phyloP scores from a whole-genome alignment of 2,329 filamentous ascomycete genomes.

The Exophiala sp. region DNA sequence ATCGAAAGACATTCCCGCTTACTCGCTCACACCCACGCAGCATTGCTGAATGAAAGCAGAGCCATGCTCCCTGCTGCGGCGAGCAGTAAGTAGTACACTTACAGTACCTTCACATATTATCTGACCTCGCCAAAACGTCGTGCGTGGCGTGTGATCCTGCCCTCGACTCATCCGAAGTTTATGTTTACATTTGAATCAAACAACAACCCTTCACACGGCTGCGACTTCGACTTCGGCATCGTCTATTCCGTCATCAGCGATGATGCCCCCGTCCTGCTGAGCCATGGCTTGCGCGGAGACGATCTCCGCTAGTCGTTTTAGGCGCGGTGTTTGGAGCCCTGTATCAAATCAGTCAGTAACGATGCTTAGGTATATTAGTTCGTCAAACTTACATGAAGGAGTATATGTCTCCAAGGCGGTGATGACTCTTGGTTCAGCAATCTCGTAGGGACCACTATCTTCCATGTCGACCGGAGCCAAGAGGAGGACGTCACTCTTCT shows the following conservation, averaged over 20 bases:
- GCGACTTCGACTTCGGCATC: constrained; percentile 18
- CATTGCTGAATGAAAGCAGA: too few species aligned
- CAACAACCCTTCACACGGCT: too few species aligned
- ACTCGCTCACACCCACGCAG: too few species aligned
- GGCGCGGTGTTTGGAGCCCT: constrained; percentile 93
- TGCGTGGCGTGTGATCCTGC: too few species aligned
- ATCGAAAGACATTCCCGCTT: background rate
- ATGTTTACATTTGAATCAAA: too few species aligned
- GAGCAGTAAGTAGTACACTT: too few species aligned
- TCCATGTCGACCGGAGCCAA: constrained; percentile 97
- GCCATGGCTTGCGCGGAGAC: constrained; percentile 94
- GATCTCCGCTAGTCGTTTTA: constrained; percentile 97
- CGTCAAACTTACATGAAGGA: constrained; percentile 75
- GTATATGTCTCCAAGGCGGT: constrained; percentile 97
- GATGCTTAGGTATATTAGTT: background rate
- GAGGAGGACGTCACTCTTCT: constrained; percentile 95
- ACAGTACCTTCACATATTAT: too few species aligned
- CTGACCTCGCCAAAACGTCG: too few species aligned
- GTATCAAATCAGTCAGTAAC: constrained; percentile 31
- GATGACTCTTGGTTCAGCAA: constrained; percentile 92
- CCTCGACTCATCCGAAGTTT: too few species aligned
- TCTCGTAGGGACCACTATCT: constrained; percentile 96
- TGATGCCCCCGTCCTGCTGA: constrained; percentile 80
- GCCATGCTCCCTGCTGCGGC: too few species aligned
- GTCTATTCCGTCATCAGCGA: constrained; percentile 34